Percentiles rank a stretch among this genome's conserved stretches.
phyloP scores from a whole-genome alignment of 2,329 filamentous ascomycete genomes.

The Fusarium sp. region DNA sequence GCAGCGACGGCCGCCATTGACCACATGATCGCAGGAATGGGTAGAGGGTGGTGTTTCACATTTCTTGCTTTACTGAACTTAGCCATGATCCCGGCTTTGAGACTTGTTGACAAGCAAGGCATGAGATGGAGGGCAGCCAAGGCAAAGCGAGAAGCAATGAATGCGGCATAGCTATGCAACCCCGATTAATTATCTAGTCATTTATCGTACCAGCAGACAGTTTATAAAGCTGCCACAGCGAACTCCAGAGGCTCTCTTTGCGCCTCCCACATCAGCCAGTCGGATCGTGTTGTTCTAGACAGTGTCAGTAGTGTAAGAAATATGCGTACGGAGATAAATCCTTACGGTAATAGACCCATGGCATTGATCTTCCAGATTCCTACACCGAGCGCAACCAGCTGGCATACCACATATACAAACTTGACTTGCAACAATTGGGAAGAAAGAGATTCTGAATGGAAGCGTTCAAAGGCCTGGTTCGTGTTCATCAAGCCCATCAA shows the following conservation, averaged over 20 bases:
- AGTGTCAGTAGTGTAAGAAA: slow-evolving; percentile 8
- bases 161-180: not conserved
- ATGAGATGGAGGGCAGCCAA: slow-evolving; percentile 62
- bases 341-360: slow-evolving; percentile 93
- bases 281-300: slow-evolving; percentile 86
- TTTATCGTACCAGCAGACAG: slow-evolving; percentile 9
- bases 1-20: slow-evolving; percentile 67
- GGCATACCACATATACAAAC: slow-evolving; percentile 86
- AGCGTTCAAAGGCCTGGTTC: slow-evolving; percentile 88
- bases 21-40: slow-evolving; percentile 65
- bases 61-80: slow-evolving; percentile 63
- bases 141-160: slow-evolving; percentile 48
- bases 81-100: slow-evolving; percentile 58
- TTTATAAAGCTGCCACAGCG: slow-evolving; percentile 70
- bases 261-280: slow-evolving; percentile 96
- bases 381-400: slow-evolving; percentile 82
- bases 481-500: slow-evolving; percentile 84
- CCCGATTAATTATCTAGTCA: not conserved
- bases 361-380: slow-evolving; percentile 97
- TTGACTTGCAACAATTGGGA: slow-evolving; percentile 83
- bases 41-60: slow-evolving; percentile 70
- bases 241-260: slow-evolving; percentile 74
- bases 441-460: slow-evolving; percentile 83
- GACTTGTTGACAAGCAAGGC: slow-evolving; percentile 58
- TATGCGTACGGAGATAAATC: slow-evolving; percentile 34